A percentile compares a stretch with the other conserved stretches of the same genome.
phyloP scores from a whole-genome alignment of 192 early-diverging fungal genomes.

The Funneliformis mosseae region DNA sequence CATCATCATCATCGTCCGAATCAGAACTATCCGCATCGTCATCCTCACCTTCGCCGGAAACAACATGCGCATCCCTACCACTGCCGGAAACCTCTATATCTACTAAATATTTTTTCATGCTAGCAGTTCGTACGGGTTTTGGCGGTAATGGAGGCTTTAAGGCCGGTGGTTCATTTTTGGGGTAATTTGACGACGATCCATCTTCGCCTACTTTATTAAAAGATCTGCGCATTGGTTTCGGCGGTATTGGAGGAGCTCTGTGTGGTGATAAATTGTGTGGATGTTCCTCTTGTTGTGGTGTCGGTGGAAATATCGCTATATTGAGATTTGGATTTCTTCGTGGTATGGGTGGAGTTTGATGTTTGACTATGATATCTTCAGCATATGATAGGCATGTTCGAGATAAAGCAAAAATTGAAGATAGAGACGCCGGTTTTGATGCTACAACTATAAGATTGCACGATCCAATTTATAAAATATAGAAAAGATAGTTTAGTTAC shows the following conservation, averaged over 20 bases:
- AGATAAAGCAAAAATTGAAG: slow-evolving; percentile 45
- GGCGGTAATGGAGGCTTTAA: slow-evolving; percentile 58
- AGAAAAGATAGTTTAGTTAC: not conserved
- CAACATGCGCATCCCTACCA: slow-evolving; percentile 31
- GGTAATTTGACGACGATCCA: slow-evolving; percentile 10
- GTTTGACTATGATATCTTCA: slow-evolving; percentile 50
- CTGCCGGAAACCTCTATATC: slow-evolving; percentile 34
- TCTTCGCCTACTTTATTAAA: slow-evolving; percentile 23
- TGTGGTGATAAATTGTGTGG: slow-evolving; percentile 15
- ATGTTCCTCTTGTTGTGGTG: slow-evolving; percentile 40
- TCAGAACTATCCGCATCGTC: slow-evolving; percentile 42
- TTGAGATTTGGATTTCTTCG: slow-evolving; percentile 39
- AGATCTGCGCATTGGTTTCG: slow-evolving; percentile 26
- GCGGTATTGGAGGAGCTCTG: slow-evolving; percentile 20
- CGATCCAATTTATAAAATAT: slow-evolving; percentile 6
- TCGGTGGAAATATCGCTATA: slow-evolving; percentile 38
- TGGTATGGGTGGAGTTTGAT: slow-evolving; percentile 39
- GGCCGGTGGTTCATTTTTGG: slow-evolving; percentile 38
- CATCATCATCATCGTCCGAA: slow-evolving; percentile 45
- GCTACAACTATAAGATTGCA: slow-evolving; percentile 36
- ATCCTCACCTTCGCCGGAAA: slow-evolving; percentile 41
- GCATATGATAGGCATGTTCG: slow-evolving; percentile 48
- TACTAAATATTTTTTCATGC: slow-evolving; percentile 37
- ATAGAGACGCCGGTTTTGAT: slow-evolving; percentile 43
- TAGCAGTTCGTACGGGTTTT: slow-evolving; percentile 49